A percentile compares a stretch with the other conserved stretches of the same genome.
phyloP scores from a whole-genome alignment of 2,329 filamentous ascomycete genomes.

The Didymella pinodella region DNA sequence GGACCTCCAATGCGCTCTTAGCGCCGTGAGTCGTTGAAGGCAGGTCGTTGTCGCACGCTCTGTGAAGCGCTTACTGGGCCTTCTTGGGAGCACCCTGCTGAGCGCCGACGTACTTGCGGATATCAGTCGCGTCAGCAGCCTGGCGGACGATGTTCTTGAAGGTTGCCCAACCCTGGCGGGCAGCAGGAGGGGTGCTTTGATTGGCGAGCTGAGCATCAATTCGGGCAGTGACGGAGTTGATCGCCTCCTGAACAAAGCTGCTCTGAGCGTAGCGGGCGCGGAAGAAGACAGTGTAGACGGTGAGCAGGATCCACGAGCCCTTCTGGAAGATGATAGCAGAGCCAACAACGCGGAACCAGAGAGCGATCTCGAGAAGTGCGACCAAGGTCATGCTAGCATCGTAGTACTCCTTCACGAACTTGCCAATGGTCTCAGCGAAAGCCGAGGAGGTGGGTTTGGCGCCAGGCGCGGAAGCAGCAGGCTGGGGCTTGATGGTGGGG shows the following conservation, averaged over 20 bases:
- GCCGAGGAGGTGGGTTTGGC: slow-evolving; percentile 67
- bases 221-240: slow-evolving; percentile 74
- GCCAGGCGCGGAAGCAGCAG: slow-evolving; percentile 58
- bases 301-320: slow-evolving; percentile 87
- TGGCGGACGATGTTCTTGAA: slow-evolving; percentile 77
- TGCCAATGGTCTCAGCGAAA: slow-evolving; percentile 82
- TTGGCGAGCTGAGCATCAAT: slow-evolving; percentile 83
- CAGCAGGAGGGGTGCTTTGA: slow-evolving; percentile 83
- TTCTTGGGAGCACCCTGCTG: slow-evolving; percentile 67
- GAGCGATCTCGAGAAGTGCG: slow-evolving; percentile 82
- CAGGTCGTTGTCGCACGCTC: slow-evolving; percentile 24
- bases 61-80: slow-evolving; percentile 56
- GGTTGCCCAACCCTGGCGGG: slow-evolving; percentile 79
- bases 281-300: slow-evolving; percentile 89
- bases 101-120: slow-evolving; percentile 74
- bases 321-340: slow-evolving; percentile 87
- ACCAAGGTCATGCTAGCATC: slow-evolving; percentile 95
- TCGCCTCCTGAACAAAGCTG: slow-evolving; percentile 86
- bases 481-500: slow-evolving; percentile 79
- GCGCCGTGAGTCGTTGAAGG: slow-evolving; percentile 24
- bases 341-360: slow-evolving; percentile 84
- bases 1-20: slow-evolving; percentile 24
- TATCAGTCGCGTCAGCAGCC: slow-evolving; percentile 80
- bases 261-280: slow-evolving; percentile 90
- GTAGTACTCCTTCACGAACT: slow-evolving; percentile 98